phyloP scores from a whole-genome alignment of 1,284 basidiomycete species.

The Pisolithus thermaeus region DNA sequence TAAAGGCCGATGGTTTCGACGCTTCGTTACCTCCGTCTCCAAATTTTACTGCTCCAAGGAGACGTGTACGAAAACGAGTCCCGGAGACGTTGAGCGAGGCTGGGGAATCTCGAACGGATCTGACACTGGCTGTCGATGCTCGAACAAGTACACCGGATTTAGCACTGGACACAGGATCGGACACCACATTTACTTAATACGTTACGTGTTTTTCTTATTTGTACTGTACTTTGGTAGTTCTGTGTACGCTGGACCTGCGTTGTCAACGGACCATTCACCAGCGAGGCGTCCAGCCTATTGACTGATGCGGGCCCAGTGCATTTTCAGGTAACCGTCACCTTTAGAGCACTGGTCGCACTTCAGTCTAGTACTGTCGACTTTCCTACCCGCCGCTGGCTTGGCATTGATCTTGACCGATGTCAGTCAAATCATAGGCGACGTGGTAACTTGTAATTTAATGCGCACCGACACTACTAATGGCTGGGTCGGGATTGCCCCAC shows the following conservation, averaged over 20 bases:
- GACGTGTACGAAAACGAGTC: conserved; percentile 22
- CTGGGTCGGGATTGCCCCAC: conserved; percentile 12
- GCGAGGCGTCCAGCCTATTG: too few species aligned
- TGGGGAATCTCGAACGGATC: conserved; percentile 28
- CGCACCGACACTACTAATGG: conserved; percentile 10
- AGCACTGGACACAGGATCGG: conserved; percentile 21
- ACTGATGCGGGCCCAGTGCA: background rate
- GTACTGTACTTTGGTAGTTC: conserved; percentile 18
- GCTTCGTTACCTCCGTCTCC: conserved; percentile 29
- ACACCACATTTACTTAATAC: conserved; percentile 14
- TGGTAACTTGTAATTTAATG: background rate
- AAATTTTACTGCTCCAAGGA: conserved; percentile 20
- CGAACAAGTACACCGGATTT: conserved; percentile 29
- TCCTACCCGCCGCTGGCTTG: background rate
- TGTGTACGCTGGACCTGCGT: too few species aligned
- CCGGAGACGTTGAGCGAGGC: conserved; percentile 21
- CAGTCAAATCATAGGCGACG: background rate
- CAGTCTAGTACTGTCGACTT: too few species aligned
- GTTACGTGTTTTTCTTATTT: conserved; percentile 21
- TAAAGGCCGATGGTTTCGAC: conserved; percentile 57
- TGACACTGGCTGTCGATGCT: conserved; percentile 32
- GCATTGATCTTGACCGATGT: background rate
- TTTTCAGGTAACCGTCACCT: too few species aligned
- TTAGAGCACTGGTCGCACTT: too few species aligned
- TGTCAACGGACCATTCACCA: too few species aligned